phyloP scores from a whole-genome alignment of 2,329 filamentous ascomycete species.

The Annulohypoxylon truncatum region DNA sequence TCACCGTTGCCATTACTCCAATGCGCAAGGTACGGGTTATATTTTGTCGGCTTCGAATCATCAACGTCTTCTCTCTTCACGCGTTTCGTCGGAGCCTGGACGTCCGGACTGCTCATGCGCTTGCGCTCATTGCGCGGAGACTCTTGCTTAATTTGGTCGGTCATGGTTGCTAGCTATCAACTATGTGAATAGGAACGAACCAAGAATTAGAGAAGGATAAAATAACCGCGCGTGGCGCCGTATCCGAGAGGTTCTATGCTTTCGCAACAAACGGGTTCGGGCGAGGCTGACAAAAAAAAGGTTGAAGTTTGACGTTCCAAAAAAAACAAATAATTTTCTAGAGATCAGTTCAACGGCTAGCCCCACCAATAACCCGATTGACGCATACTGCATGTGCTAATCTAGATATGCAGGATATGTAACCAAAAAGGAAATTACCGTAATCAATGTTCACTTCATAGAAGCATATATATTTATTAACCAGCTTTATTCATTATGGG shows the following conservation, averaged over 20 bases:
- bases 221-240: neutral
- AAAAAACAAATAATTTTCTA: slow-evolving; percentile 16
- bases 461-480: neutral
- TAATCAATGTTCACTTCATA: neutral
- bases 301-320: slow-evolving; percentile 8
- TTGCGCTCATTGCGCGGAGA: slow-evolving; percentile 42
- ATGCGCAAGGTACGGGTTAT: slow-evolving; percentile 93
- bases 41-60: slow-evolving; percentile 49
- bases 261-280: slow-evolving; percentile 6
- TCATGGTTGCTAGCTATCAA: slow-evolving; percentile 7
- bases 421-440: neutral
- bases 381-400: neutral
- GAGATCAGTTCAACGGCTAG: neutral
- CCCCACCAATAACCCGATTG: slow-evolving; percentile 4
- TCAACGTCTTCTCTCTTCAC: slow-evolving; percentile 45
- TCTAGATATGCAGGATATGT: neutral
- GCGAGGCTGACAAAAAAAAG: slow-evolving; percentile 31
- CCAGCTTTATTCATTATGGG: neutral
- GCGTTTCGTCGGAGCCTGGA: slow-evolving; percentile 45
- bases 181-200: neutral
- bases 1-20: slow-evolving; percentile 63
- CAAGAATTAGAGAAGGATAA: neutral
- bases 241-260: neutral
- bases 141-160: slow-evolving; percentile 33
- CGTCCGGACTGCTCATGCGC: slow-evolving; percentile 43